These are phyloP conservation scores for Omphalea diandra DNA, from an alignment of 441 rosid species.

Conservation along the genomic window DNA sequence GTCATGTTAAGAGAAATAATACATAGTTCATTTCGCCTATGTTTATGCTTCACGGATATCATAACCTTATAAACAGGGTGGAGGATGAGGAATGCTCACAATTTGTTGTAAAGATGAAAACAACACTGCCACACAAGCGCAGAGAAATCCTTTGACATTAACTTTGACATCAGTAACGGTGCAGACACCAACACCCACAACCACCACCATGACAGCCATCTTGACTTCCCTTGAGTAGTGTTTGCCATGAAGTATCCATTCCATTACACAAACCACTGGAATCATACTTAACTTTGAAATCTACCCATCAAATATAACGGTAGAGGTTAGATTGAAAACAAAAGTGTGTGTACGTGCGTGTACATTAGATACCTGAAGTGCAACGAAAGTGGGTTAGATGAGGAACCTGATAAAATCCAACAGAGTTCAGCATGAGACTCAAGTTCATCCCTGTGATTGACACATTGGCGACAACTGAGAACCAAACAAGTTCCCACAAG, in stretches of 20 bases:
- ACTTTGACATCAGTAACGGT: conserved; percentile 94
- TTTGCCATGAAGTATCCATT: conserved; percentile 83
- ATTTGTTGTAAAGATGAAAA: conserved; percentile 92
- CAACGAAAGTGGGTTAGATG: background rate
- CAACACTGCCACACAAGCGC: conserved; percentile 76
- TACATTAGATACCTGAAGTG: too few species aligned
- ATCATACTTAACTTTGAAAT: conserved; percentile 96
- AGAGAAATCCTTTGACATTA: conserved; percentile 79
- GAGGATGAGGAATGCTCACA: conserved; percentile 44
- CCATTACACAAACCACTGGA: conserved; percentile 92
- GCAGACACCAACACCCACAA: conserved; percentile 92
- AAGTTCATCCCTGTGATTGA: conserved; percentile 94
- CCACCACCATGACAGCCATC: conserved; percentile 76
- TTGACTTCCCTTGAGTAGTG: conserved; percentile 81
- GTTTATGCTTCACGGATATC: too few species aligned
- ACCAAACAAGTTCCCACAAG: conserved; percentile 95
- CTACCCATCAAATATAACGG: conserved; percentile 27
- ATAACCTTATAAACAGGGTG: too few species aligned
- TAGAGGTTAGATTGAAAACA: background rate
- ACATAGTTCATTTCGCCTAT: too few species aligned
- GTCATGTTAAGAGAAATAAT: too few species aligned
- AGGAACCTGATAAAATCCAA: conserved; percentile 88
- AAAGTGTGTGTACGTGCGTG: too few species aligned
- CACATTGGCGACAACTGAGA: conserved; percentile 73
- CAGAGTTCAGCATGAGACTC: conserved; percentile 96